phyloP scores from a whole-genome alignment of 306 rosid species.

The Inga laurina region DNA sequence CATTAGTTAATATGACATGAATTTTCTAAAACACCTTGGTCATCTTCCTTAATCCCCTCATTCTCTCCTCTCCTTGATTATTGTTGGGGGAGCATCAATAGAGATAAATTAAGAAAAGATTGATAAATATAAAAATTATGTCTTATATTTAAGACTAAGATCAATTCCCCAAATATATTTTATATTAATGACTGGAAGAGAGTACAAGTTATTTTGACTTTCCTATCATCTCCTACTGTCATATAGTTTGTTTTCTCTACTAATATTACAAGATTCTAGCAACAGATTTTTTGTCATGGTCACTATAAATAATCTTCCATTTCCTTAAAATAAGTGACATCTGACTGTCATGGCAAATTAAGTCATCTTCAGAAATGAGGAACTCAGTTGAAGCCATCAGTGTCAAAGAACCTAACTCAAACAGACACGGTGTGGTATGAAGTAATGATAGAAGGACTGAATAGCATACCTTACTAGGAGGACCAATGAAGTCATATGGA shows the following conservation, averaged over 20 bases:
- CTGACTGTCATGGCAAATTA: background rate
- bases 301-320: background rate
- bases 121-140: too few species aligned
- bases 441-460: background rate
- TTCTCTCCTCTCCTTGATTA: too few species aligned
- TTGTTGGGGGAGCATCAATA: too few species aligned
- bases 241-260: background rate
- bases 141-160: too few species aligned
- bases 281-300: background rate
- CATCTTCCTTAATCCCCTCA: too few species aligned
- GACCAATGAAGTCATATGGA: constrained; percentile 92
- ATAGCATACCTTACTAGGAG: constrained; percentile 83
- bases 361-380: background rate
- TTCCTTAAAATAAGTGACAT: background rate
- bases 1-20: too few species aligned
- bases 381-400: background rate
- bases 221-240: background rate
- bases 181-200: too few species aligned
- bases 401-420: background rate
- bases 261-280: background rate
- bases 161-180: too few species aligned
- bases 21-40: too few species aligned
- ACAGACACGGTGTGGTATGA: background rate
- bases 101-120: too few species aligned
- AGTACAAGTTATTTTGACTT: background rate